A percentile compares a stretch with the other conserved stretches of the same genome.
phyloP scores from a whole-genome alignment of 129 eudicot genomes.

The Smallanthus sonchifolius region DNA sequence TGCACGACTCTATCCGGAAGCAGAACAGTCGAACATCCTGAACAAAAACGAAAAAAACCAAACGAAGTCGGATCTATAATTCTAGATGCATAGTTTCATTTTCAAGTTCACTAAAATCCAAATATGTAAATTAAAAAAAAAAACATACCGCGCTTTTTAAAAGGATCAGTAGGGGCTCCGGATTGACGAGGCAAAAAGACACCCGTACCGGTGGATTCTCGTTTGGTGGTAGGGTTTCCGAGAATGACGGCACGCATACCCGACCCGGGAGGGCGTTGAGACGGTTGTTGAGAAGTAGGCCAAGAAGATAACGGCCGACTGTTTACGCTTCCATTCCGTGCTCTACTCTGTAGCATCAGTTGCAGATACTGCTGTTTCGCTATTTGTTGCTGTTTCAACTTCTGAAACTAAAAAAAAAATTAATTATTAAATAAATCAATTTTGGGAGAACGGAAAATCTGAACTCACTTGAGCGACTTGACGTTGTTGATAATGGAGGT shows the following conservation, averaged over 20 bases:
- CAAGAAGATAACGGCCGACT: slow-evolving; percentile 41
- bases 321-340: slow-evolving; percentile 15
- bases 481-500: slow-evolving; percentile 50
- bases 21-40: slow-evolving; percentile 61
- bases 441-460: too few relatives aligned
- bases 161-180: slow-evolving; percentile 54
- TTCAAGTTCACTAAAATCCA: neutral
- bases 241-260: slow-evolving; percentile 70
- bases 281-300: slow-evolving; percentile 56
- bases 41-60: neutral
- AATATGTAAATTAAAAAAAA: neutral
- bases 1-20: slow-evolving; percentile 78
- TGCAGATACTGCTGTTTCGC: slow-evolving; percentile 40
- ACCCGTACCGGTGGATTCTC: slow-evolving; percentile 78
- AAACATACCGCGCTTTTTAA: slow-evolving; percentile 51
- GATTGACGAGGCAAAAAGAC: slow-evolving; percentile 75
- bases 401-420: slow-evolving; percentile 30
- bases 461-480: slow-evolving; percentile 52
- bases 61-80: slow-evolving; percentile 10
- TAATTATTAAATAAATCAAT: neutral
- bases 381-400: slow-evolving; percentile 43
- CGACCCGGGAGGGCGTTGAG: slow-evolving; percentile 40
- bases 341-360: slow-evolving; percentile 35
- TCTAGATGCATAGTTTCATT: neutral
- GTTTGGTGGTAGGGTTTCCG: slow-evolving; percentile 48